Base-by-base conservation (phyloP, 495 filamentous ascomycete genomes). In the Penicillium lagena region DNA sequence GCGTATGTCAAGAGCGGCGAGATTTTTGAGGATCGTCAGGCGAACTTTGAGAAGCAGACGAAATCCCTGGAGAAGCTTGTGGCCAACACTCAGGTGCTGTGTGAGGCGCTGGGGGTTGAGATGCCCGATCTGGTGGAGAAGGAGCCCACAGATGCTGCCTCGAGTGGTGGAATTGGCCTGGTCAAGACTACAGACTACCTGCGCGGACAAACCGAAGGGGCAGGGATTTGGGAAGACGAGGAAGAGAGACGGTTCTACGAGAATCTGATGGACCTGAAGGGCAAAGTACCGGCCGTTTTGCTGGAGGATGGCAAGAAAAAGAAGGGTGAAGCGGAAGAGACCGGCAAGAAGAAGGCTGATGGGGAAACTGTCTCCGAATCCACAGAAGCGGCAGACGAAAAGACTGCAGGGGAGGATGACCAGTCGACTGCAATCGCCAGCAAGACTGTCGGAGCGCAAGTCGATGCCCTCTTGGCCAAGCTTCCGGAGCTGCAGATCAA, bases 201-300 rank as follows among this genome's bases (percentile, higher is more conserved):
- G 8, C 86, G 89, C 29, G 87, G 88, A 14, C 86, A 93, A 55
- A 83, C 83, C 6, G 93, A 96, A 47, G 91, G 91, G 7, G 78
- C 89, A n/a, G 93, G 93, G 1, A 96, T 97, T 53, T 99, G 93
- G 93, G 94, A 97, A 69, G 93, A 99, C 52, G 93, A 97, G 56
- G 93, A 99, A 35, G 90, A 99, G 62, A 78, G 94, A 43, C 85
- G 93, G 30, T 99, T 97, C 62, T 97, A 99, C 61, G 93, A 99
- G 65, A 96, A 95, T 55, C 70, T 97, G 6, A 83, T 93, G 12
- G 93, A 99, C 61, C 75, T 99, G 10, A 95, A 95, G 57, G 90
- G 91, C 51, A 91, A 94, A 51, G 93, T 99, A 14, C 93, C 93
- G 8, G 86, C 83, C 10, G 90, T 97, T 41, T 68, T 99, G 9